phyloP scores from a whole-genome alignment of 2,329 filamentous ascomycete genomes.

The Hypoxylon sp. region DNA sequence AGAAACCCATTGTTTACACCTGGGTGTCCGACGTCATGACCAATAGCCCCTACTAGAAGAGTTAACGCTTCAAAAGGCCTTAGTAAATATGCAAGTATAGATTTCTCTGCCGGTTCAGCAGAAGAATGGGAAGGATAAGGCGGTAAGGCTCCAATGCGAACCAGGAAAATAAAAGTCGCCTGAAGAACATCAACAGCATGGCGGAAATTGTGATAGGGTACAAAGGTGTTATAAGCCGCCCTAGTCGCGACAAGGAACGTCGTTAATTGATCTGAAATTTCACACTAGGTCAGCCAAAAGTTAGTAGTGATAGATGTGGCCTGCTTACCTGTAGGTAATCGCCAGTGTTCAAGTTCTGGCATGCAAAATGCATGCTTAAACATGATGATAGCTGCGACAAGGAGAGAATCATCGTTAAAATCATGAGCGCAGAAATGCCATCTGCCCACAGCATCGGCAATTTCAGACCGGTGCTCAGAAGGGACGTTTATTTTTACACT shows the following conservation, averaged over 20 bases:
- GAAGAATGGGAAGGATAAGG: slow-evolving; percentile 67
- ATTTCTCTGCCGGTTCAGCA: slow-evolving; percentile 61
- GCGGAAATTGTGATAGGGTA: slow-evolving; percentile 98
- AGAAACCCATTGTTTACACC: slow-evolving; percentile 99
- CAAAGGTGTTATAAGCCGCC: slow-evolving; percentile 95
- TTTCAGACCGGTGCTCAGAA: slow-evolving; percentile 72
- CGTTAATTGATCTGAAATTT: slow-evolving; percentile 78
- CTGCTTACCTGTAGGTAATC: slow-evolving; percentile 79
- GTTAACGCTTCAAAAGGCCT: slow-evolving; percentile 89
- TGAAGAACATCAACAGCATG: slow-evolving; percentile 97
- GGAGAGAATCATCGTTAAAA: slow-evolving; percentile 89
- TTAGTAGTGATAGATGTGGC: slow-evolving; percentile 36
- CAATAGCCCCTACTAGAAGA: slow-evolving; percentile 93
- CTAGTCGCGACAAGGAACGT: slow-evolving; percentile 90
- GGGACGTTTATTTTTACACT: slow-evolving; percentile 78
- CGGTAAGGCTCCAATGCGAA: slow-evolving; percentile 82
- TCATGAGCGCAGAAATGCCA: slow-evolving; percentile 95
- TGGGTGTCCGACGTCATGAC: slow-evolving; percentile 96
- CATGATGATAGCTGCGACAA: slow-evolving; percentile 88
- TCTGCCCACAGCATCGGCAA: slow-evolving; percentile 78
- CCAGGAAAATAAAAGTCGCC: slow-evolving; percentile 90
- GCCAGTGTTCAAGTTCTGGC: slow-evolving; percentile 85
- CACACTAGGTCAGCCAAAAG: slow-evolving; percentile 58
- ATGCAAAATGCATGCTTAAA: slow-evolving; percentile 88
- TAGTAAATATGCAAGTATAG: slow-evolving; percentile 81